These are phyloP conservation scores for Gamsiella multidivaricata DNA, from an alignment of 192 early-diverging fungal species.

Conservation along the genomic window DNA sequence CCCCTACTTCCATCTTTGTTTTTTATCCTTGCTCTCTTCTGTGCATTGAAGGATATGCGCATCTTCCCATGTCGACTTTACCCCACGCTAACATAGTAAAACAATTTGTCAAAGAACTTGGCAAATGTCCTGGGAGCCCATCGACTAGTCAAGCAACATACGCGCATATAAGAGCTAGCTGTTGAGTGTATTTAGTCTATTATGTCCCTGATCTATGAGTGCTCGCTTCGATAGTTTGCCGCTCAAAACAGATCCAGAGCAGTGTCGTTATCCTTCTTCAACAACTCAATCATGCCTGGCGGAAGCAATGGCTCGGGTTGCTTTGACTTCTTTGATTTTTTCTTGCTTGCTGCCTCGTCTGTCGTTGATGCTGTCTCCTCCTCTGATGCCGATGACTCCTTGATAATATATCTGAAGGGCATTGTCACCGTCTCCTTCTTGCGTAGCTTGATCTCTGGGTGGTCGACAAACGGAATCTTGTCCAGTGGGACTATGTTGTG, in stretches of 20 bases:
- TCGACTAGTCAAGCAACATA: no score
- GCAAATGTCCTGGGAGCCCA: no score
- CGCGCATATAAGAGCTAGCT: no score
- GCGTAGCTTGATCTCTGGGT: slow-evolving; percentile 75
- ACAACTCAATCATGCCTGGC: slow-evolving; percentile 76
- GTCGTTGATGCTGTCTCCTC: neutral
- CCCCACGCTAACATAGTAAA: no score
- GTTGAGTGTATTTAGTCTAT: no score
- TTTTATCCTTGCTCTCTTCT: no score
- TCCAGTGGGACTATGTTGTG: slow-evolving; percentile 60
- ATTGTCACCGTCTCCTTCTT: slow-evolving; percentile 79
- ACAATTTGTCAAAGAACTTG: no score
- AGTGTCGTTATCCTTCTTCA: slow-evolving; percentile 77
- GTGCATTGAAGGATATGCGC: no score
- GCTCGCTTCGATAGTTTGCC: no score
- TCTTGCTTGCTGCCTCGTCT: neutral
- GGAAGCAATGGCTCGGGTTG: slow-evolving; percentile 70
- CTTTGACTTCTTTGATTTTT: slow-evolving; percentile 57
- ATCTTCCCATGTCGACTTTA: no score
- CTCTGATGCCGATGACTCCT: slow-evolving; percentile 13
- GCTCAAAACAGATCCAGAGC: slow-evolving; percentile 56
- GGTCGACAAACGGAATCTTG: slow-evolving; percentile 76
- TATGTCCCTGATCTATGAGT: no score
- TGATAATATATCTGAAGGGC: slow-evolving; percentile 82
- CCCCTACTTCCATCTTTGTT: no score